A percentile compares a stretch with the other conserved stretches of the same genome.
phyloP scores from a whole-genome alignment of 2,329 filamentous ascomycete genomes.

The Colletotrichum godetiae region DNA sequence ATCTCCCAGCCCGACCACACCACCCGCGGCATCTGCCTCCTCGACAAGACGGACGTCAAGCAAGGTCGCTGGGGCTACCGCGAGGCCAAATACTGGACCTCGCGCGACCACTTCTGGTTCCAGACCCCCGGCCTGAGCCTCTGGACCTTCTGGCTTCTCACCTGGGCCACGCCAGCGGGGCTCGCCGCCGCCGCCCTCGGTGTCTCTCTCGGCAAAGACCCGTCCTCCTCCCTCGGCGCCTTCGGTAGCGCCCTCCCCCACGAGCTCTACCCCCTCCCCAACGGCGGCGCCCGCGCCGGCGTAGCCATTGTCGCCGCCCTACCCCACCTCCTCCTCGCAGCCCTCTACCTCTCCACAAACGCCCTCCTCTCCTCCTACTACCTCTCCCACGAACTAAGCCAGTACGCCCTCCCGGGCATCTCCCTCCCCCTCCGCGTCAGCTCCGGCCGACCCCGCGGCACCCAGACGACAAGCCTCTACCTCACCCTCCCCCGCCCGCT shows the following conservation, averaged over 20 bases:
- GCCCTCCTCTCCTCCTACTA: slow-evolving; percentile 59
- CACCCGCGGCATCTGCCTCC: slow-evolving; percentile 56
- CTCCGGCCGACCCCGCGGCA: slow-evolving; percentile 54
- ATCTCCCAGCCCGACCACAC: slow-evolving; percentile 56
- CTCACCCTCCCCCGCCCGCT: slow-evolving; percentile 61
- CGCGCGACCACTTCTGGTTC: slow-evolving; percentile 56
- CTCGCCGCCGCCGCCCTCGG: slow-evolving; percentile 54
- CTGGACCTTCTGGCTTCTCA: slow-evolving; percentile 53
- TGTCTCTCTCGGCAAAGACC: slow-evolving; percentile 45
- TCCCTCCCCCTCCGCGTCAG: slow-evolving; percentile 57
- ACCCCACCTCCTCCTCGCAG: slow-evolving; percentile 60
- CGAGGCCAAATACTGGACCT: slow-evolving; percentile 56
- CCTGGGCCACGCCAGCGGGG: slow-evolving; percentile 51
- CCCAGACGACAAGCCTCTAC: slow-evolving; percentile 59
- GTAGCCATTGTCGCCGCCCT: slow-evolving; percentile 54
- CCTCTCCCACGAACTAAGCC: slow-evolving; percentile 61
- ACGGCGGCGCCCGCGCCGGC: slow-evolving; percentile 40
- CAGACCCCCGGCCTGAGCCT: slow-evolving; percentile 53
- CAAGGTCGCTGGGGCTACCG: slow-evolving; percentile 55
- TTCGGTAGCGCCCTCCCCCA: slow-evolving; percentile 52
- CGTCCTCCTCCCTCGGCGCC: slow-evolving; percentile 45
- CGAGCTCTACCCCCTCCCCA: slow-evolving; percentile 45
- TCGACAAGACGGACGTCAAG: slow-evolving; percentile 58
- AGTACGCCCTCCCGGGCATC: slow-evolving; percentile 51
- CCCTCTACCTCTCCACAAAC: slow-evolving; percentile 61